phyloP scores from a whole-genome alignment of 1,284 basidiomycete species.

The Hymenochaete sp. region DNA sequence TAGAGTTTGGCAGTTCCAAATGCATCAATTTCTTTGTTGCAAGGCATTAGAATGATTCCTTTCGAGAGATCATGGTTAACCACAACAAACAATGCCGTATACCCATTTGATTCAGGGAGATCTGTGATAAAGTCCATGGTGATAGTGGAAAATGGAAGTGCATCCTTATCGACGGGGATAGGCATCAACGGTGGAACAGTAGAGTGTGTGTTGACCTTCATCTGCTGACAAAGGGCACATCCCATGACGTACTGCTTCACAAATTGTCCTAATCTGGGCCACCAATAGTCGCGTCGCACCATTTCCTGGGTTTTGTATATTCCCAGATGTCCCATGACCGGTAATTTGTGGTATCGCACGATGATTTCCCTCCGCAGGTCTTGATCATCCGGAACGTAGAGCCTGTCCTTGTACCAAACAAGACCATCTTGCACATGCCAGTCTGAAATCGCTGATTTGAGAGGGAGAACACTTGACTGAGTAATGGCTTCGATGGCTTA shows the following conservation, averaged over 20 bases:
- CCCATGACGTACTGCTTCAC: slow-evolving; percentile 29
- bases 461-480: too few species aligned
- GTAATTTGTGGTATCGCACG: slow-evolving; percentile 25
- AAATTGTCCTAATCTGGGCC: slow-evolving; percentile 31
- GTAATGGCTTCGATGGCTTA: too few species aligned
- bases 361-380: slow-evolving; percentile 23
- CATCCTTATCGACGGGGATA: not conserved
- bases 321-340: slow-evolving; percentile 35
- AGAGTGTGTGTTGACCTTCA: slow-evolving; percentile 24
- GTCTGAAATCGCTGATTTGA: slow-evolving; percentile 7
- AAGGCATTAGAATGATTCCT: slow-evolving; percentile 24
- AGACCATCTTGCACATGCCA: slow-evolving; percentile 18
- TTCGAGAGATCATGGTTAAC: slow-evolving; percentile 31
- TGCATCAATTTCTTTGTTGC: slow-evolving; percentile 23
- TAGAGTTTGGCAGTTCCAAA: slow-evolving; percentile 23
- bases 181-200: slow-evolving; percentile 9
- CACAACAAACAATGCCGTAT: slow-evolving; percentile 30
- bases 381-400: slow-evolving; percentile 22
- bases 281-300: slow-evolving; percentile 33
- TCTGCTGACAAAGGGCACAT: slow-evolving; percentile 32
- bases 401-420: slow-evolving; percentile 12
- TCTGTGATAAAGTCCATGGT: slow-evolving; percentile 20
- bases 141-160: slow-evolving; percentile 5
- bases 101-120: slow-evolving; percentile 29
- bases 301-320: slow-evolving; percentile 30